These are phyloP conservation scores for Arthrocladium fulminans DNA, from an alignment of 2,329 filamentous ascomycete species.

Conservation along the genomic window DNA sequence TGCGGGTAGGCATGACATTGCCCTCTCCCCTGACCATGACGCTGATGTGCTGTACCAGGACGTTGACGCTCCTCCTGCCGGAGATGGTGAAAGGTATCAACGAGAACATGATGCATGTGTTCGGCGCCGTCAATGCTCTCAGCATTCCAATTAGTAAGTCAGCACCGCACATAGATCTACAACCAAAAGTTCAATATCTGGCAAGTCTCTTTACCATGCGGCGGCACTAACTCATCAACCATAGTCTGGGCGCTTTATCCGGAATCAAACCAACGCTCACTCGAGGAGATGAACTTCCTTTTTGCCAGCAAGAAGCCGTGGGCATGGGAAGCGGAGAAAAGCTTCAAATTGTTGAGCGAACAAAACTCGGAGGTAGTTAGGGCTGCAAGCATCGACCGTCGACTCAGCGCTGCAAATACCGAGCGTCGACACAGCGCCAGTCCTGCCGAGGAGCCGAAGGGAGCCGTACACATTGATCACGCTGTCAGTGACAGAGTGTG, in stretches of 20 bases:
- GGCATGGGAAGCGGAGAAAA: conserved; percentile 62
- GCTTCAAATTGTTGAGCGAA: conserved; percentile 28
- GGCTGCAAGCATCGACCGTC: not conserved
- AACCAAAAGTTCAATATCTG: too few species aligned
- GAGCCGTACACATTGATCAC: too few species aligned
- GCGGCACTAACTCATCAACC: not conserved
- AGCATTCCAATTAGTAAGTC: conserved; percentile 53
- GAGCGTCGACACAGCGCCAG: too few species aligned
- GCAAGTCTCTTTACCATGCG: too few species aligned
- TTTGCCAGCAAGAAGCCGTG: conserved; percentile 61
- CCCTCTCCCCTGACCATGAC: not conserved
- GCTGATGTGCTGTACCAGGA: not conserved
- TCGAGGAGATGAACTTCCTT: conserved; percentile 66
- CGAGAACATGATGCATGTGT: conserved; percentile 66
- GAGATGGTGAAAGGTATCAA: conserved; percentile 54
- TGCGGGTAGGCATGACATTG: conserved; percentile 45
- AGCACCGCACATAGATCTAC: not conserved
- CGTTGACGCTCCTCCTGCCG: conserved; percentile 41
- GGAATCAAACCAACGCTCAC: conserved; percentile 46
- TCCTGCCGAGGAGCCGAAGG: too few species aligned
- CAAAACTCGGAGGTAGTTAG: not conserved
- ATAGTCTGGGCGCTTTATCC: not conserved
- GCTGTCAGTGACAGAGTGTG: too few species aligned
- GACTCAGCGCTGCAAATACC: too few species aligned
- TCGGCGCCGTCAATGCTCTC: conserved; percentile 57